phyloP scores from a whole-genome alignment of 768 basidiomycete species.

The Psilocybe subaeruginosa region DNA sequence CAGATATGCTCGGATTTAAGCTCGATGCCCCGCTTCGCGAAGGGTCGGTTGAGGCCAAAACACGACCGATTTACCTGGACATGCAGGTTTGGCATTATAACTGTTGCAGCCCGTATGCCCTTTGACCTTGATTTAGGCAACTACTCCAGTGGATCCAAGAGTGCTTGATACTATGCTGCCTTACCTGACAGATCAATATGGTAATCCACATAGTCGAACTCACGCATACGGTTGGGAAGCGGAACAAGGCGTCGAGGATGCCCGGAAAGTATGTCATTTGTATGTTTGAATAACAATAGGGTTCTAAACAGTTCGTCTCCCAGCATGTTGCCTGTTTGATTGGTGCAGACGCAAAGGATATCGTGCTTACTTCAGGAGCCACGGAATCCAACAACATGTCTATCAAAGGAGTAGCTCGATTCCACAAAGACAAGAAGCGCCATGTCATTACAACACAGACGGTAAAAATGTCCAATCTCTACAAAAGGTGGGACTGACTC shows the following conservation, averaged over 20 bases:
- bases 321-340: conserved; percentile 91
- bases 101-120: neutral
- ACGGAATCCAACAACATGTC: conserved; percentile 98
- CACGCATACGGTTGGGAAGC: conserved; percentile 99
- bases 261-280: conserved; percentile 64
- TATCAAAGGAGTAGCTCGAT: conserved; percentile 95
- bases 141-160: conserved; percentile 95
- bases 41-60: conserved; percentile 57
- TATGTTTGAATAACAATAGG: conserved; percentile 1
- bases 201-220: conserved; percentile 97
- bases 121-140: conserved; percentile 62
- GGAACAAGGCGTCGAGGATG: conserved; percentile 91
- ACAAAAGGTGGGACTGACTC: neutral
- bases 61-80: conserved; percentile 94
- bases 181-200: conserved; percentile 92
- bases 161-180: conserved; percentile 98
- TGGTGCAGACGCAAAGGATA: conserved; percentile 93
- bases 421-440: conserved; percentile 90
- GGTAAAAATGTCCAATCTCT: conserved; percentile 41
- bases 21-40: conserved; percentile 66
- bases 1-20: conserved; percentile 92
- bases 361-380: conserved; percentile 96
- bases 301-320: neutral
- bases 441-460: conserved; percentile 97
- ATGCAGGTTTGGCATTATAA: conserved; percentile 72